Base-by-base conservation (phyloP, 1,284 basidiomycete species). In the Pisolithus thermaeus region DNA sequence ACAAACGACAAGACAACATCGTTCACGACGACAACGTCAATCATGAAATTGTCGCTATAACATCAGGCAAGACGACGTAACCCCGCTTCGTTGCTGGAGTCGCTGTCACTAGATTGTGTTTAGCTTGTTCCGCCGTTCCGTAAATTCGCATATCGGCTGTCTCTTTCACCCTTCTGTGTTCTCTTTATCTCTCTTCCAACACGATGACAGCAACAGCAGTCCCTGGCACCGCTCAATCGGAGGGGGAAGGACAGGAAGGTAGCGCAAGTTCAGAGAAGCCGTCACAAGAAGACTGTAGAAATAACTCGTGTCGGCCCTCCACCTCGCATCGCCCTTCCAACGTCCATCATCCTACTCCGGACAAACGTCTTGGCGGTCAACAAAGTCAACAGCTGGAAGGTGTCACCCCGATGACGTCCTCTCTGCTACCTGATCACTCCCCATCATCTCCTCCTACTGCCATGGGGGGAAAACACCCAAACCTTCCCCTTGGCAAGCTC, bases 211-310 rank as follows among this genome's bases (percentile, higher is more conserved):
- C 67, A 30, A 11, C 28, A 30, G 28, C 28, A 53, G 61, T 66
- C 43, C 66, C 67, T 57, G 76, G 83, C 56, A 71, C 80, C 41
- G 61, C 78, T 25, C 76, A 78, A 61, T 69, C 75, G 49, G 81
- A 83, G 59, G 73, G 74, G 53, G 81, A 84, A 57, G 72, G 74
- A 51, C 69, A 74, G 48, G 81, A 84, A 61, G 71, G 75, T 51
- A 16, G 41, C 41, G 12, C 32, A 35, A 35, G 32, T 35, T 72
- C 79, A 62, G 81, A 83, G 66, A 80, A 79, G 76, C 78, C 79
- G 45, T 76, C 77, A 60, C 74, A 73, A 66, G 65, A 58, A 58
- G 60, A 59, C 54, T 39, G 27, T 63, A 49, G 46, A 56, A 52
- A 51, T 48, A 63, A 50, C 61, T 51, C 55, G 46, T 52, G 54